A percentile compares a stretch with the other conserved stretches of the same genome.
phyloP scores from a whole-genome alignment of 2,329 filamentous ascomycete species.

The Epichloe glyceriae region DNA sequence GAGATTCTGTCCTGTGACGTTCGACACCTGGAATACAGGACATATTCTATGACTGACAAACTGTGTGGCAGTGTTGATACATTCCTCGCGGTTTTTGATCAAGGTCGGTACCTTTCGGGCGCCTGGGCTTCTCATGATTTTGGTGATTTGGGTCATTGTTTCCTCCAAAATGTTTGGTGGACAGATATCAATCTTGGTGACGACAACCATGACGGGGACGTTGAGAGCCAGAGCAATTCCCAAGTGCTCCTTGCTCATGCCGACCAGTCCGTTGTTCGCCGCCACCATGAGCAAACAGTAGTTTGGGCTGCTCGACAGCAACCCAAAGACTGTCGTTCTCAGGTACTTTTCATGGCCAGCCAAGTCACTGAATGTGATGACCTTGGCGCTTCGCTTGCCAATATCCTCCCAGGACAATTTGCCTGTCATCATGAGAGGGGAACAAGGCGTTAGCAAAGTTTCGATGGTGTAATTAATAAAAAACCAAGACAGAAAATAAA shows the following conservation, averaged over 20 bases:
- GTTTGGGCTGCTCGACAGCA: slow-evolving; percentile 88
- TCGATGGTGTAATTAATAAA: neutral
- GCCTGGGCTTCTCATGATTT: slow-evolving; percentile 86
- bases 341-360: slow-evolving; percentile 93
- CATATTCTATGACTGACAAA: slow-evolving; percentile 94
- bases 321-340: slow-evolving; percentile 88
- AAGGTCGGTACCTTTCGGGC: slow-evolving; percentile 94
- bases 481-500: neutral
- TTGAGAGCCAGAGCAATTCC: slow-evolving; percentile 91
- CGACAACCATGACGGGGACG: slow-evolving; percentile 92
- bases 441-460: too few species aligned
- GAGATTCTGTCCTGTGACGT: slow-evolving; percentile 85
- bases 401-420: slow-evolving; percentile 94
- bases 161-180: slow-evolving; percentile 90
- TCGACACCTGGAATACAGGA: slow-evolving; percentile 95
- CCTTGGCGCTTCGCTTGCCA: slow-evolving; percentile 85
- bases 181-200: slow-evolving; percentile 98
- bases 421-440: slow-evolving; percentile 17
- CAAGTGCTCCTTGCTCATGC: slow-evolving; percentile 97
- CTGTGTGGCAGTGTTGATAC: slow-evolving; percentile 88
- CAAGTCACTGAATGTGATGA: slow-evolving; percentile 91
- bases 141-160: slow-evolving; percentile 80
- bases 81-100: slow-evolving; percentile 82
- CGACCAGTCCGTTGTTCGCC: slow-evolving; percentile 91
- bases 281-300: slow-evolving; percentile 98